Evolutionary conservation across 2,329 filamentous ascomycete species (phyloP), one percentile per base, ranked within the genome.

Genomic region (Mycosphaerelloides madeirae): DNA sequence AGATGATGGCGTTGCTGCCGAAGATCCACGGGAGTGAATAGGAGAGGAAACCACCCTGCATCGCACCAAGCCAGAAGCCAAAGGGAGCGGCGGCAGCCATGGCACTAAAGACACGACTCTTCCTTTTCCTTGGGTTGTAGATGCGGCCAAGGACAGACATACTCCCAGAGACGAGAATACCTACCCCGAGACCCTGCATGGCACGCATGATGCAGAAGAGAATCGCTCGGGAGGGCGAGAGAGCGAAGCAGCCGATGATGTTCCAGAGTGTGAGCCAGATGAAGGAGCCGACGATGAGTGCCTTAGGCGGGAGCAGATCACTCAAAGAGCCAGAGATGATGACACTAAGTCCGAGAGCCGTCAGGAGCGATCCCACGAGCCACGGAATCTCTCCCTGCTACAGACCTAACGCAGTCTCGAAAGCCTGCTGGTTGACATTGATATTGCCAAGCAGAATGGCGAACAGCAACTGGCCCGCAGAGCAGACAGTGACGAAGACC

Each of bases 191-290:
- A 7, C 65, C 65, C 46, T 67, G 64, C 64, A 67, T 67, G 3
- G 62, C 63, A 22, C 65, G 55, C 48, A 69, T 61, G 39, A 67
- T 41, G 50, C 66, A 67, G 49, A 64, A 67, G 6, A 66, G 49
- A 5, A 62, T 58, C 33, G 58, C 59, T 1, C 66, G 59, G 4
- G 60, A 56, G 1, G 65, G 67, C 3, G 60, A 59, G 4, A 72
- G 44, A 1, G 64, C 61, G 48, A 67, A 69, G 8, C 55, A 66
- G 0, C 68, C 59, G 13, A 62, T 48, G 19, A 59, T 29, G 36
- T 72, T 72, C 69, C 69, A 72, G 1, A 60, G 54, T 0, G 64
- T 63, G 3, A 69, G 56, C 69, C 69, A 72, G 13, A 58, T 50
- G 49, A 72, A 71, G 0, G 70, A 69, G 5, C 64, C 63, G 1